Percentiles rank a stretch among this genome's conserved stretches.
These are phyloP conservation scores for Dactylis glomerata DNA, from an alignment of 176 grass and related monocot species.

Conservation along the genomic window DNA sequence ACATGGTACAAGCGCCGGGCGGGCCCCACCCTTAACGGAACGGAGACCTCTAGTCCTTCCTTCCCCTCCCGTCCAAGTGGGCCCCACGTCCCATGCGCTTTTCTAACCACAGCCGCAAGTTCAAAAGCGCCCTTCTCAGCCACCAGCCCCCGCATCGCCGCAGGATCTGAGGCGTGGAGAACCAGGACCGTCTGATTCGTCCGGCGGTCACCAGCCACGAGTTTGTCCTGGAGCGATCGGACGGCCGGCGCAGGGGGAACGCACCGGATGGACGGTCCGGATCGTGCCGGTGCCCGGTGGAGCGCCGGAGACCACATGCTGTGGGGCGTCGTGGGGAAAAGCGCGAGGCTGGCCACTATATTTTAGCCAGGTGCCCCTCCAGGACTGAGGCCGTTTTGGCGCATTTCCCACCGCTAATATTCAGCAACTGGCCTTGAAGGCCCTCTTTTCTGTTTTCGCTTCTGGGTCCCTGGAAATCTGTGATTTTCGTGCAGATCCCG, in stretches of 20 bases:
- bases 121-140: neutral
- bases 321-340: slow-evolving; percentile 34
- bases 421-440: neutral
- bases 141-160: neutral
- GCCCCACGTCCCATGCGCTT: slow-evolving; percentile 47
- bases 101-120: slow-evolving; percentile 49
- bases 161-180: neutral
- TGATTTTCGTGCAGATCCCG: neutral
- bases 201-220: slow-evolving; percentile 23
- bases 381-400: neutral
- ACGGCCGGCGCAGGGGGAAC: neutral
- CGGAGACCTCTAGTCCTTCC: neutral
- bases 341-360: slow-evolving; percentile 45
- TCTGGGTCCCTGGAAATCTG: neutral
- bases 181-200: neutral
- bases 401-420: slow-evolving; percentile 21
- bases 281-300: neutral
- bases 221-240: slow-evolving; percentile 4
- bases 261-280: neutral
- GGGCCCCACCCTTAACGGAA: neutral
- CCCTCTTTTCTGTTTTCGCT: slow-evolving; percentile 12
- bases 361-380: slow-evolving; percentile 41
- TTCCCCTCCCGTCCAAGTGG: neutral
- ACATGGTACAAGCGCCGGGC: too few relatives aligned
- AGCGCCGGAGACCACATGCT: slow-evolving; percentile 36